These are phyloP conservation scores for Trichosanthes truncata DNA, from an alignment of 306 rosid genomes.

Conservation along the genomic window DNA sequence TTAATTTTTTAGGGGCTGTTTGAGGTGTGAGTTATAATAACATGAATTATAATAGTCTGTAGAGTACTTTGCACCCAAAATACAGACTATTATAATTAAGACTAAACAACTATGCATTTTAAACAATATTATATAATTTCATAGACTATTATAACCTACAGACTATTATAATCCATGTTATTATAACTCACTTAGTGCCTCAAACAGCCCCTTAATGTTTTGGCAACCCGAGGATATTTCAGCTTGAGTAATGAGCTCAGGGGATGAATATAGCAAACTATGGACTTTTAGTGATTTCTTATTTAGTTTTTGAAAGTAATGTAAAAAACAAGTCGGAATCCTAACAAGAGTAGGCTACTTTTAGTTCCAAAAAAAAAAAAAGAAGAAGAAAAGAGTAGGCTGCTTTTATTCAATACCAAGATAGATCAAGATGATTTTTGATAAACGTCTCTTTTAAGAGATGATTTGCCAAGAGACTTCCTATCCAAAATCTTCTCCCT, in stretches of 20 bases:
- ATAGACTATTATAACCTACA: too few species aligned
- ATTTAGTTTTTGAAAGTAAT: background rate
- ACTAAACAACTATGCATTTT: too few species aligned
- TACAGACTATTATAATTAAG: too few species aligned
- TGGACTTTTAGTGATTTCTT: background rate
- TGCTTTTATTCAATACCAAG: background rate
- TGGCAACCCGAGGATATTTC: background rate
- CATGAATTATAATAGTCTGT: too few species aligned
- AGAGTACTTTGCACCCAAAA: too few species aligned
- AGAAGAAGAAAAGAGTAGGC: background rate
- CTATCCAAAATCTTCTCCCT: background rate
- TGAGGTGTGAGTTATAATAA: too few species aligned
- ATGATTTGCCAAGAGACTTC: background rate
- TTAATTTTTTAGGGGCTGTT: too few species aligned
- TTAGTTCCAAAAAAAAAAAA: background rate
- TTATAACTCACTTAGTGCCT: too few species aligned
- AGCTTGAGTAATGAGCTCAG: background rate
- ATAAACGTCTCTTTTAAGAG: background rate
- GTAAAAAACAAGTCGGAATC: background rate
- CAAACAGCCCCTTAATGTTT: too few species aligned
- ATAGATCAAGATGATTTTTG: background rate
- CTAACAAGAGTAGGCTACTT: background rate
- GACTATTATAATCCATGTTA: too few species aligned
- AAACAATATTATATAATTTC: too few species aligned
- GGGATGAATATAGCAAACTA: background rate